These are phyloP conservation scores for Vicia villosa DNA, from an alignment of 306 rosid genomes.

Conservation along the genomic window DNA sequence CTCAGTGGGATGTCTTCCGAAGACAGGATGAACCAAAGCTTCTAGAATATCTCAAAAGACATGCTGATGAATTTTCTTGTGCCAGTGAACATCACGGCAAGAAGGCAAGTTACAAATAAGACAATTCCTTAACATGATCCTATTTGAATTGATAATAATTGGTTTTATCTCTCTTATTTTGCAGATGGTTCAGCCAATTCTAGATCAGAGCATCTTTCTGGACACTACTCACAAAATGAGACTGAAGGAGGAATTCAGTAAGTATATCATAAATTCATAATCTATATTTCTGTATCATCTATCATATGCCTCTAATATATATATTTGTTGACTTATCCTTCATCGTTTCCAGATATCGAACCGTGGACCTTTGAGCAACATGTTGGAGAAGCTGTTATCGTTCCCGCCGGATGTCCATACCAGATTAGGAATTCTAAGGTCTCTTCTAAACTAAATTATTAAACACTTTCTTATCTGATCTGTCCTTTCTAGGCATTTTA, in stretches of 20 bases:
- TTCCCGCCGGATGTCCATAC: conserved; percentile 98
- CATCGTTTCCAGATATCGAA: conserved; percentile 70
- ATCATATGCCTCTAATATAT: conserved; percentile 16
- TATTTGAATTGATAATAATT: conserved; percentile 20
- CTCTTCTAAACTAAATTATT: conserved; percentile 27
- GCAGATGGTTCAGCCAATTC: conserved; percentile 89
- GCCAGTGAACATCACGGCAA: conserved; percentile 42
- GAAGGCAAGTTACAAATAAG: conserved; percentile 54
- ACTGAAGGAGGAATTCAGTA: conserved; percentile 93
- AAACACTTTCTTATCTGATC: not conserved
- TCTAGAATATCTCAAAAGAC: conserved; percentile 73
- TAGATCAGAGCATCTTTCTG: conserved; percentile 81
- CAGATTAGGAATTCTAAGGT: conserved; percentile 94
- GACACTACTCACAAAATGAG: conserved; percentile 67
- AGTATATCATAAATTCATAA: conserved; percentile 43
- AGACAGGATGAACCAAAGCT: conserved; percentile 92
- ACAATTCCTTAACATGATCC: conserved; percentile 26
- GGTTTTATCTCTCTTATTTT: conserved; percentile 42
- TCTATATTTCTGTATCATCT: conserved; percentile 13
- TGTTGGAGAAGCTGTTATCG: conserved; percentile 92
- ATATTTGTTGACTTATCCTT: conserved; percentile 31
- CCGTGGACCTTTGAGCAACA: conserved; percentile 97
- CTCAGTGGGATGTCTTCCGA: conserved; percentile 92
- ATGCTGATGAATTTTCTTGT: conserved; percentile 55
- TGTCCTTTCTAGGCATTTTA: not conserved